A percentile compares a stretch with the other conserved stretches of the same genome.
These are phyloP conservation scores for Hapsidospora chrysogenum DNA, from an alignment of 495 filamentous ascomycete species.

Conservation along the genomic window DNA sequence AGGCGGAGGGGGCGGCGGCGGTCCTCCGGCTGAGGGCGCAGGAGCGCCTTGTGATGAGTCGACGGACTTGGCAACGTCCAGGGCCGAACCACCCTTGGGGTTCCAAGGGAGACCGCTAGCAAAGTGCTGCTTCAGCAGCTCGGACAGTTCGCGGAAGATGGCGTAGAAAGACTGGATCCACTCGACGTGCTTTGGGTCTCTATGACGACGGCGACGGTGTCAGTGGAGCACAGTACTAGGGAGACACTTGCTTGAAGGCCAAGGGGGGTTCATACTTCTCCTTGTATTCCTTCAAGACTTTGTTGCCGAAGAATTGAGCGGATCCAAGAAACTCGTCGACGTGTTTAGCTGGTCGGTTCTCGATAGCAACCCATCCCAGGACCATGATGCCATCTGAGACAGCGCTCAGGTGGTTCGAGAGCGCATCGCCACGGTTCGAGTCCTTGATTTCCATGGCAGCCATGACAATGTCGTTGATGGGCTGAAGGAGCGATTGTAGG, in stretches of 20 bases:
- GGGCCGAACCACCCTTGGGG: conserved; percentile 54
- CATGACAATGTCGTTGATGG: conserved; percentile 62
- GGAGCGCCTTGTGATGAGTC: conserved; percentile 13
- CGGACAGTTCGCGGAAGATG: conserved; percentile 61
- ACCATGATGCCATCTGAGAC: conserved; percentile 80
- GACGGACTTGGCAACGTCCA: conserved; percentile 42
- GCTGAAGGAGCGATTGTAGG: conserved; percentile 45
- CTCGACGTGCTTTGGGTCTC: conserved; percentile 61
- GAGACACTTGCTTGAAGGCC: no score
- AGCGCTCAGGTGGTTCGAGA: conserved; percentile 64
- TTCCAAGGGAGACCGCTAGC: conserved; percentile 78
- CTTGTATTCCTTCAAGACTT: conserved; percentile 75
- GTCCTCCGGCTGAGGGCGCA: conserved; percentile 24
- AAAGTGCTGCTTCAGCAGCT: conserved; percentile 71
- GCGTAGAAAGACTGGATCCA: conserved; percentile 81
- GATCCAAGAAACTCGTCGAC: conserved; percentile 61
- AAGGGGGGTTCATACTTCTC: conserved; percentile 53
- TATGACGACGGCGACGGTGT: no score
- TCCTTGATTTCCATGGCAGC: conserved; percentile 64
- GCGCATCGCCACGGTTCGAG: conserved; percentile 48
- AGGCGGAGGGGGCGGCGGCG: conserved; percentile 69
- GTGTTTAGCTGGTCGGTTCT: conserved; percentile 63
- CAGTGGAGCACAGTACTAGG: no score
- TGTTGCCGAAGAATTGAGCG: conserved; percentile 82
- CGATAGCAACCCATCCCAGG: conserved; percentile 70